phyloP scores from a whole-genome alignment of 2,329 filamentous ascomycete species.

The Cercospora sojina region DNA sequence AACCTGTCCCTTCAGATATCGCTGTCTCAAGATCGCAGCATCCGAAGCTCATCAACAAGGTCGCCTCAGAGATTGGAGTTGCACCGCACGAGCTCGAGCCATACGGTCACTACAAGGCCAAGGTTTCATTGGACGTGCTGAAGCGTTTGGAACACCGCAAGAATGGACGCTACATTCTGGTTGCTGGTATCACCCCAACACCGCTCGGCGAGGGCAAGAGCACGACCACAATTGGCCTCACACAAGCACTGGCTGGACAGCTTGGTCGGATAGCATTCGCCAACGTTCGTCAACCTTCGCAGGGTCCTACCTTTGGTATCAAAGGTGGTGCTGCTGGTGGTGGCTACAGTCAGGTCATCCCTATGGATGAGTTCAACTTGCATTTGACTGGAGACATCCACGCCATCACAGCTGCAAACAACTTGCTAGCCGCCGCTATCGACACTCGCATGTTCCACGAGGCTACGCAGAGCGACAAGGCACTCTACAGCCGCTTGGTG shows the following conservation, averaged over 20 bases:
- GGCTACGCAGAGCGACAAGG: conserved; percentile 84
- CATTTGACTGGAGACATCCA: conserved; percentile 98
- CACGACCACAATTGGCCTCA: conserved; percentile 93
- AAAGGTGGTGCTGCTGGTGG: conserved; percentile 97
- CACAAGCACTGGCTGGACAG: conserved; percentile 87
- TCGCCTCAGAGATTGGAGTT: conserved; percentile 87
- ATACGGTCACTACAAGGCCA: conserved; percentile 93
- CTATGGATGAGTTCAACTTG: conserved; percentile 99
- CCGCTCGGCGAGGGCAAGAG: conserved; percentile 97
- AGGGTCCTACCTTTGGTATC: conserved; percentile 97
- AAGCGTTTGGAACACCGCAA: conserved; percentile 81
- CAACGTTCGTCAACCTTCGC: conserved; percentile 94
- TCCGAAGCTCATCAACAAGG: conserved; percentile 83
- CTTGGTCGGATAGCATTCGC: conserved; percentile 86
- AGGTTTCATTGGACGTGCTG: conserved; percentile 80
- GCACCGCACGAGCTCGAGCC: conserved; percentile 86
- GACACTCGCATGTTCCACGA: conserved; percentile 99
- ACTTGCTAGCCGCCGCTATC: conserved; percentile 90
- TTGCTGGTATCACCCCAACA: conserved; percentile 94
- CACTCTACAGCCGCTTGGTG: conserved; percentile 83
- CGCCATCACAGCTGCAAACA: conserved; percentile 95
- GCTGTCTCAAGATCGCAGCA: conserved; percentile 83
- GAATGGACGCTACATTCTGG: conserved; percentile 86
- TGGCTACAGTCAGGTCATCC: conserved; percentile 98
- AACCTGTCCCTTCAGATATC: conserved; percentile 92